Conservation (phyloP, 176 grass and related monocot genomes). For the Lolium rigidum region DNA sequence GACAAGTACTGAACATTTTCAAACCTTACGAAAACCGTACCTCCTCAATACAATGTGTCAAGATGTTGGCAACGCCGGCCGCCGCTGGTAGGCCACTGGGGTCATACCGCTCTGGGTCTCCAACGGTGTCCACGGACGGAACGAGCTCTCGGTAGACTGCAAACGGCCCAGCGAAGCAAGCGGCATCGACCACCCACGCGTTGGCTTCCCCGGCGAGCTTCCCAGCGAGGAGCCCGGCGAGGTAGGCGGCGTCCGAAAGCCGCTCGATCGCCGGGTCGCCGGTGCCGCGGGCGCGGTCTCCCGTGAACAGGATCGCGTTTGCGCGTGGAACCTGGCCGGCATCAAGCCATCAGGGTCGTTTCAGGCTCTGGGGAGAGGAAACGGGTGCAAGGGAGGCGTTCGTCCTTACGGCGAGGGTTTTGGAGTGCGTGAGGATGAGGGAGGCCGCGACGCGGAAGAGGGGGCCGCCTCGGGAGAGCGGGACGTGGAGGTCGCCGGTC, state of each 20-base stretch:
- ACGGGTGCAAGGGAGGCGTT: neutral
- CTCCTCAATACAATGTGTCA: conserved; percentile 60
- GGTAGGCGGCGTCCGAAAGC: conserved; percentile 65
- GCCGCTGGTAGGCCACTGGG: conserved; percentile 74
- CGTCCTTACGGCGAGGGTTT: conserved; percentile 63
- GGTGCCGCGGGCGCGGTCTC: conserved; percentile 68
- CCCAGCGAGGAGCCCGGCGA: conserved; percentile 51
- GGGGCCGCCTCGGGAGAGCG: conserved; percentile 38
- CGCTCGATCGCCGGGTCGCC: conserved; percentile 67
- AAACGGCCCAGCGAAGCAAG: conserved; percentile 66
- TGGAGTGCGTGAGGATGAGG: conserved; percentile 60
- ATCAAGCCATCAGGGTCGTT: neutral
- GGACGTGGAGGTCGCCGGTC: conserved; percentile 62
- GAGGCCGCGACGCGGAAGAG: conserved; percentile 63
- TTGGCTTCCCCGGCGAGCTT: conserved; percentile 65
- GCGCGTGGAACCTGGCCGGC: conserved; percentile 57
- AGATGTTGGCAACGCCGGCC: conserved; percentile 53
- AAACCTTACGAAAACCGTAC: conserved; percentile 43
- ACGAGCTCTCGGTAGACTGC: conserved; percentile 76
- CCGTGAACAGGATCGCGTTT: conserved; percentile 87
- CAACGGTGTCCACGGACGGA: conserved; percentile 54
- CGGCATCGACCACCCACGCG: conserved; percentile 79
- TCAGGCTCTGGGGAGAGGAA: conserved; percentile 20
- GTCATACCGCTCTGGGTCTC: conserved; percentile 69
- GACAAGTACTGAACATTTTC: neutral